These are phyloP conservation scores for Punica granatum DNA, from an alignment of 345 rosid species.

Conservation along the genomic window DNA sequence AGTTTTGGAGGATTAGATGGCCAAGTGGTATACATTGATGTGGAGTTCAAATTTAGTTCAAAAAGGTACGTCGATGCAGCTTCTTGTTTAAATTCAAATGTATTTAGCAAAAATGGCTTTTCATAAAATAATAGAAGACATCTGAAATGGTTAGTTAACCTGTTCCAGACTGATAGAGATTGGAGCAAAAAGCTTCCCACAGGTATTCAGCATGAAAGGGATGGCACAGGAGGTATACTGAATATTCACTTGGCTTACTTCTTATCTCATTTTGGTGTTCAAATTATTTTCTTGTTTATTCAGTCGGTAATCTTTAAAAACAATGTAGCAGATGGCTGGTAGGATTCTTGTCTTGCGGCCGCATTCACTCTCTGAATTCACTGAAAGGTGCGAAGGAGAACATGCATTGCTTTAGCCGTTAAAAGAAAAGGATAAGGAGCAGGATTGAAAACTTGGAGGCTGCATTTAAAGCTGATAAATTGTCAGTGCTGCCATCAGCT, in stretches of 20 bases:
- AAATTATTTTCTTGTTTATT: conserved; percentile 1
- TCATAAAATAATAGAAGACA: neutral
- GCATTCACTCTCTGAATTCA: conserved; percentile 61
- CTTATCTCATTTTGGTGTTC: conserved; percentile 5
- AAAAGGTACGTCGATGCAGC: conserved; percentile 41
- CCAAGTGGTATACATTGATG: conserved; percentile 64
- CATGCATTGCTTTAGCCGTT: neutral
- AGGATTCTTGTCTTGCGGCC: conserved; percentile 74
- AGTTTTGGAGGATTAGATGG: conserved; percentile 76
- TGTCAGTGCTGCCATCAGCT: neutral
- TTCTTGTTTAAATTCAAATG: neutral
- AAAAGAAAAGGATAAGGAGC: neutral
- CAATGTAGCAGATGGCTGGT: conserved; percentile 65
- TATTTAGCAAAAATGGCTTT: neutral
- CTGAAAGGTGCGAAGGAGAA: conserved; percentile 43
- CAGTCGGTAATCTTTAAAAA: conserved; percentile 2
- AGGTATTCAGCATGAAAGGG: conserved; percentile 58
- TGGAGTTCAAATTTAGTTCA: conserved; percentile 77
- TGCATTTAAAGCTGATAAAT: neutral
- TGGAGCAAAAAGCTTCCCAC: conserved; percentile 68
- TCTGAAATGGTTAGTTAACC: conserved; percentile 4
- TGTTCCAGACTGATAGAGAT: conserved; percentile 70
- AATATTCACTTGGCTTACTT: conserved; percentile 2
- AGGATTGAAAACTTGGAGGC: neutral
- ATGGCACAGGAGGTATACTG: conserved; percentile 67